Evolutionary conservation across 192 early-diverging fungal species (phyloP), one percentile per base, ranked within the genome.

Genomic region (Bifiguratus adelaidae): DNA sequence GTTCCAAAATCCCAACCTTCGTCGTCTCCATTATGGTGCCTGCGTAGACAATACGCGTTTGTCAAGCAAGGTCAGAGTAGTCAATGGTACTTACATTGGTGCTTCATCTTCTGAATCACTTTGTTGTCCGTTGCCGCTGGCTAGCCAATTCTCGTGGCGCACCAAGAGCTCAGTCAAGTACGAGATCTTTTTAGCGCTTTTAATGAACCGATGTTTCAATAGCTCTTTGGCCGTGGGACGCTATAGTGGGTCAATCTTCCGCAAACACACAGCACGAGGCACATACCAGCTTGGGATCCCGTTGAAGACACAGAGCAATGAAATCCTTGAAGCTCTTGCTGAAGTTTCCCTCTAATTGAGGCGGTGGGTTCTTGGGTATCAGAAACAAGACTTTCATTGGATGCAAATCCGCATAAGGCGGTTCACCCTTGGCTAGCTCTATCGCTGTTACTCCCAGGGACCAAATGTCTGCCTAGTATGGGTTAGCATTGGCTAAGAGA

Each of bases 401-500:
- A 50, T 91, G 91, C 53, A 91, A 71, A 49, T 99, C 86, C 8
- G 91, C 86, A 44, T 89, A 82, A 16, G 94, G 96, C 20, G 96
- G 91, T 55, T 83, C 71, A 11, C 91, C 91, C 41, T 89, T 91
- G 11, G 92, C 92, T 24, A 99, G 66, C 69, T 99, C 95, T 26
- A 97, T 89, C 0, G 91, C 92, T 2, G 94, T 99, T 52, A 99
- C 95, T 1, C 95, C 95, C 23, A 95, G 70, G 24, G 85, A 88
- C 95, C 95, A 98, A 21, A 98, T 94, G 70, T 98, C 95, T 0
- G 95, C 95, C 65, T 88, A 60, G 6, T 49, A 62, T 42, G 0
- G 13, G 0, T 13, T 9, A 15, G 19, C 29, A 20, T 24, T 8
- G 15, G 40, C n/a, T 7, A 60, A 23, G 36, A 34, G 6, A 28